Conservation (phyloP, 2,329 filamentous ascomycete species). For the Xylaria hypoxylon region DNA sequence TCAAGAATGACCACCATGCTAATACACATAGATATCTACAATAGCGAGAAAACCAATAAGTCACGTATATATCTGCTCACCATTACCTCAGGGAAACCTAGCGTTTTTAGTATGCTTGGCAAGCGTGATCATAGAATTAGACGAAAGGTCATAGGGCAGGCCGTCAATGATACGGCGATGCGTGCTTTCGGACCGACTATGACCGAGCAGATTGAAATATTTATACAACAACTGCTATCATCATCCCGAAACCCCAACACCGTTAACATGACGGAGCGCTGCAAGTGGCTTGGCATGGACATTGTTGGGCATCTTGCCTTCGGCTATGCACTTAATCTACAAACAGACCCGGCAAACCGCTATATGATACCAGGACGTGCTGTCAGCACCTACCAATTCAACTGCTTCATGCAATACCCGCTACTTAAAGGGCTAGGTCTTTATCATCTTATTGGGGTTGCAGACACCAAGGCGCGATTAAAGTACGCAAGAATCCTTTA, state of each 20-base stretch:
- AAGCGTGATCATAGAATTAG: slow-evolving; percentile 22
- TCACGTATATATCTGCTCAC: slow-evolving; percentile 25
- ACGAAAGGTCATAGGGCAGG: slow-evolving; percentile 24
- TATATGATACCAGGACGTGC: slow-evolving; percentile 25
- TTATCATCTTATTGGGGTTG: slow-evolving; percentile 24
- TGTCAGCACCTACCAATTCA: slow-evolving; percentile 27
- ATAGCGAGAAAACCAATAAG: slow-evolving; percentile 32
- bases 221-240: slow-evolving; percentile 7
- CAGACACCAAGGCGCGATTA: not conserved
- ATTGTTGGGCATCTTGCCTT: slow-evolving; percentile 38
- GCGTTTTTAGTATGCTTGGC: slow-evolving; percentile 35
- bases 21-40: slow-evolving; percentile 33
- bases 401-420: slow-evolving; percentile 39
- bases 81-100: not conserved
- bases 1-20: no score
- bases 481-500: slow-evolving; percentile 11
- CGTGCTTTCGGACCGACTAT: slow-evolving; percentile 43
- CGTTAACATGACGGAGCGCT: slow-evolving; percentile 36
- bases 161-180: slow-evolving; percentile 36
- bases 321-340: slow-evolving; percentile 37
- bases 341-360: slow-evolving; percentile 32
- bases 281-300: slow-evolving; percentile 32
- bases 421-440: slow-evolving; percentile 31
- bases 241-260: not conserved
- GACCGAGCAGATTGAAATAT: slow-evolving; percentile 37